Percentiles rank a stretch among this genome's conserved stretches.
phyloP scores from a whole-genome alignment of 768 basidiomycete genomes.

The Infundibulicybe gibba region DNA sequence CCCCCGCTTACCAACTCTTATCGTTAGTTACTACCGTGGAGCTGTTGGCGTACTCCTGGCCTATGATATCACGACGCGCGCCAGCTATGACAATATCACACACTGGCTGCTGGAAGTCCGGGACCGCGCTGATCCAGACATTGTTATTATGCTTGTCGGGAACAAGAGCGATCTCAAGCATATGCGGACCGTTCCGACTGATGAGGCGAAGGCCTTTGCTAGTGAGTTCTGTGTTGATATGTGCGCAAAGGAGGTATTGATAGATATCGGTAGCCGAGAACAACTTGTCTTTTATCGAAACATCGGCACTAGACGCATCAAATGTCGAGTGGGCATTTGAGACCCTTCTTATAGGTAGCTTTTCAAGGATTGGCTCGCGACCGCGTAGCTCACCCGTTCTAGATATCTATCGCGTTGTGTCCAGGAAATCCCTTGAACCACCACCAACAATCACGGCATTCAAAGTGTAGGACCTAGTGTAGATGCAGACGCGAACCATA shows the following conservation, averaged over 20 bases:
- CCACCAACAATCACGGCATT: slow-evolving; percentile 77
- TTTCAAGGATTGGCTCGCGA: background rate
- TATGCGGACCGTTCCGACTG: slow-evolving; percentile 91
- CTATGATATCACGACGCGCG: slow-evolving; percentile 92
- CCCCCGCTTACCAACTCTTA: background rate
- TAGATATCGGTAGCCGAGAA: slow-evolving; percentile 65
- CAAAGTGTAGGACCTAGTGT: slow-evolving; percentile 75
- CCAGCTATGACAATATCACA: slow-evolving; percentile 90
- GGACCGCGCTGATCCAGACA: slow-evolving; percentile 91
- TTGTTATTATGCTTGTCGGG: slow-evolving; percentile 94
- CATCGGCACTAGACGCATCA: slow-evolving; percentile 98
- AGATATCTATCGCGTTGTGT: slow-evolving; percentile 99
- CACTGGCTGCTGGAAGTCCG: slow-evolving; percentile 96
- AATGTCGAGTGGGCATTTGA: slow-evolving; percentile 99
- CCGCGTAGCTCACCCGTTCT: slow-evolving; percentile 3
- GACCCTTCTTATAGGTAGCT: slow-evolving; percentile 85
- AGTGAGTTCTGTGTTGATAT: slow-evolving; percentile 43
- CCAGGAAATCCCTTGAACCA: slow-evolving; percentile 91
- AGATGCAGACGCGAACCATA: slow-evolving; percentile 53
- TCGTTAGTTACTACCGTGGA: slow-evolving; percentile 88
- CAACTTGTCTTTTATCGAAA: slow-evolving; percentile 93
- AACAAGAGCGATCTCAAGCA: slow-evolving; percentile 99
- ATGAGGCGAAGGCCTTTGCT: slow-evolving; percentile 92
- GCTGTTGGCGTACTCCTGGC: slow-evolving; percentile 91
- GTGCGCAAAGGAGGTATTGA: slow-evolving; percentile 5